Evolutionary conservation across 129 eudicot genomes (phyloP).

Genomic region (Gnaphalium uliginosum): DNA sequence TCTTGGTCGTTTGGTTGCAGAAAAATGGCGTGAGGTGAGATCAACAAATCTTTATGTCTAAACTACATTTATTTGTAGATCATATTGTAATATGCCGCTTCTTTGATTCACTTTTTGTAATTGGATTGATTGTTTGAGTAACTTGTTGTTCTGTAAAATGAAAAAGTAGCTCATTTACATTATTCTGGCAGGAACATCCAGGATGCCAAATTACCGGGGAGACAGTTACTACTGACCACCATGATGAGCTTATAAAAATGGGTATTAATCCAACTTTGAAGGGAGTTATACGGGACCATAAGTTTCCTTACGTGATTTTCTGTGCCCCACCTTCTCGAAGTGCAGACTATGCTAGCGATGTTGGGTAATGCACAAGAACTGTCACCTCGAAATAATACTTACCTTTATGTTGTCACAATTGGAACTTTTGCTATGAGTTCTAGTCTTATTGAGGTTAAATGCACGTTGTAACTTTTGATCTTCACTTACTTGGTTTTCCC

Average conservation of each 20-base stretch:
- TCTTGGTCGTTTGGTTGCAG: conserved; percentile 89
- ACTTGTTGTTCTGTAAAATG: not conserved
- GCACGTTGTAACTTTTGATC: not conserved
- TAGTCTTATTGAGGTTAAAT: not conserved
- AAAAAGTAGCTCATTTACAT: conserved; percentile 17
- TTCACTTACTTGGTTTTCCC: not conserved
- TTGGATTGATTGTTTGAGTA: not conserved
- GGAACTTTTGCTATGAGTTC: not conserved
- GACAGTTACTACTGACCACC: conserved; percentile 82
- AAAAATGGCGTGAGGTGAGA: conserved; percentile 73
- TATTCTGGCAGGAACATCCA: conserved; percentile 63
- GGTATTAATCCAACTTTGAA: conserved; percentile 79
- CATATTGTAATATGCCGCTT: not conserved
- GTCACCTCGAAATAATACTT: not conserved
- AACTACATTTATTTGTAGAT: not conserved
- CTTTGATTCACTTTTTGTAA: not conserved
- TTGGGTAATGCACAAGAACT: conserved; percentile 48
- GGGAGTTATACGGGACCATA: conserved; percentile 44
- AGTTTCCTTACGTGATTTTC: conserved; percentile 83
- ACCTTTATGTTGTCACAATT: not conserved
- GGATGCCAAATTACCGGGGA: conserved; percentile 79
- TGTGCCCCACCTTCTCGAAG: conserved; percentile 90
- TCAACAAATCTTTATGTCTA: not conserved
- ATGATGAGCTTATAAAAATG: conserved; percentile 68
- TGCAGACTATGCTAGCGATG: conserved; percentile 76